phyloP scores from a whole-genome alignment of 2,329 filamentous ascomycete genomes.

The Curvularia spicifera region DNA sequence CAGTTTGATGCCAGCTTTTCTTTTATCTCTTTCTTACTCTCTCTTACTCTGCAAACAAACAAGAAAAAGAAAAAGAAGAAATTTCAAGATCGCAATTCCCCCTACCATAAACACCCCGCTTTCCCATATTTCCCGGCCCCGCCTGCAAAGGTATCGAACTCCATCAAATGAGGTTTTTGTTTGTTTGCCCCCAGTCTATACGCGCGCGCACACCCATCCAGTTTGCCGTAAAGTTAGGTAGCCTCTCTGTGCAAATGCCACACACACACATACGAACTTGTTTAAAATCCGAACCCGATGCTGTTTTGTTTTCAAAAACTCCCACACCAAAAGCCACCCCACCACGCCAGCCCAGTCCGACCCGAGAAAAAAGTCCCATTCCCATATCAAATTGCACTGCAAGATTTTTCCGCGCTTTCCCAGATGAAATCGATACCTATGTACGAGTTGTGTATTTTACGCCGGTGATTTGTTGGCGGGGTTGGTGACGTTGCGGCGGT shows the following conservation, averaged over 20 bases:
- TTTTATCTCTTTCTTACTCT: too few relatives aligned
- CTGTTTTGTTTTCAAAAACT: constrained; percentile 37
- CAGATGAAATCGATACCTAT: constrained; percentile 44
- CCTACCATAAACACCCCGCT: too few relatives aligned
- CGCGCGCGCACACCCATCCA: constrained; percentile 24
- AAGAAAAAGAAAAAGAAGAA: too few relatives aligned
- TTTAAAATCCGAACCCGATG: constrained; percentile 38
- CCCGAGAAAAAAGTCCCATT: constrained; percentile 42
- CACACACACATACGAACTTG: constrained; percentile 3
- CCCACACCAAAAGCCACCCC: constrained; percentile 42
- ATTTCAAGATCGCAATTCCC: too few relatives aligned
- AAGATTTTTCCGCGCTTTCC: constrained; percentile 36
- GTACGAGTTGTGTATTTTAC: constrained; percentile 39
- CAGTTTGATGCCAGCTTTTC: too few relatives aligned
- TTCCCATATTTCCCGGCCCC: constrained; percentile 8
- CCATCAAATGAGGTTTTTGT: constrained; percentile 41
- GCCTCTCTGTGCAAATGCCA: constrained; percentile 46
- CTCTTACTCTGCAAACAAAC: too few relatives aligned
- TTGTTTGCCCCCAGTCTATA: constrained; percentile 37
- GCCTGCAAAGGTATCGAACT: constrained; percentile 47
- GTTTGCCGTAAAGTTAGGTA: constrained; percentile 32
- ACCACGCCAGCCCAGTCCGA: constrained; percentile 37
- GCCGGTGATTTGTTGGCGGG: constrained; percentile 50
- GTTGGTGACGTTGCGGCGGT: constrained; percentile 54
- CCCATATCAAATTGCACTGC: constrained; percentile 45